Base-by-base conservation (phyloP, 148 eudicot genomes). In the Camellia granthamiana region DNA sequence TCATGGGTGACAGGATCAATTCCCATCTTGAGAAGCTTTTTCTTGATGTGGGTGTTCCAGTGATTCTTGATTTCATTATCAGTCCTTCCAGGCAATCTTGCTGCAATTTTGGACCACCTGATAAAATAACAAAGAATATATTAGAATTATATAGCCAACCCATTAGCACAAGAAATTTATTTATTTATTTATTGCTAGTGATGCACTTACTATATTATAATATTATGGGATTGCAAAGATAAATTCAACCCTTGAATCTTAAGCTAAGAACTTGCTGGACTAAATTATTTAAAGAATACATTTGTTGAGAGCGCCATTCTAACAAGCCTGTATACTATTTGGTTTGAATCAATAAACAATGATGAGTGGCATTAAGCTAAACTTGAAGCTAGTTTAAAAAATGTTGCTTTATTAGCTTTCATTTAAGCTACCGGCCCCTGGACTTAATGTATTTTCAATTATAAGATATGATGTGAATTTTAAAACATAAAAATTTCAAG, bases 21-120 rank as follows among this genome's bases (percentile, higher is more conserved):
- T 14, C 99, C 99, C 97, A 95, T 86, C 76, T 92, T 93, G 38
- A 90, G 75, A 69, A 95, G 99, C 75, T 93, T 93, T 77, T 95
- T 95, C 89, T 95, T 95, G 74, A 95, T 90, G 67, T 95, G 99
- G 15, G 99, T 95, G 75, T 95, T 95, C 99, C 99, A 95, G 59
- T 92, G 97, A 80, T 95, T 95, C 77, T 95, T 95, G 63, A 95
- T 95, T 80, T 95, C 99, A 14, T 95, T 95, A 75, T 95, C 99
- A 4, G 99, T 95, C 58, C 99, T 90, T 79, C 99, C 99, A 0
- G 99, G 95, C 74, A 95, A 84, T 76, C 87, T 88, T 72, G 97
- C 87, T 2, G 99, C 99, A 77, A 95, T 95, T 80, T 92, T 93
- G 16, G 99, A 93, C 99, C 99, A 95, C 78, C 99, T 95, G 83